Conservation (phyloP, 345 rosid species). For the Moricandia arvensis region DNA sequence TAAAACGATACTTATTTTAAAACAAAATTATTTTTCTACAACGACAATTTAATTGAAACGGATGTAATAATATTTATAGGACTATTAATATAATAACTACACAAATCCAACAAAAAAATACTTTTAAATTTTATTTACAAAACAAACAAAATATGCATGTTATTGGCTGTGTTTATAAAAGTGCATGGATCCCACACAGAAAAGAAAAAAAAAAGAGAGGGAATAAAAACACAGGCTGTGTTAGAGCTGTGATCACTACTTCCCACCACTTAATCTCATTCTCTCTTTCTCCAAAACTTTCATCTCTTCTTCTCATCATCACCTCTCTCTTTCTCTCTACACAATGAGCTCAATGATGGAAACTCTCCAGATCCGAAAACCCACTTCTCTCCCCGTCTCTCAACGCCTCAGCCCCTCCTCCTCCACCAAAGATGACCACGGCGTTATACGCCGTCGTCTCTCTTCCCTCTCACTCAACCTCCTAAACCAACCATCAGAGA, state of each 20-base stretch:
- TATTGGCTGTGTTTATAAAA: conserved; percentile 24
- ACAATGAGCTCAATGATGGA: conserved; percentile 64
- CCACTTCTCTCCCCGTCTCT: conserved; percentile 56
- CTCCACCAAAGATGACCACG: conserved; percentile 25
- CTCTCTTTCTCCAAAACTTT: background rate
- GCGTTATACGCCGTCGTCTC: conserved; percentile 58
- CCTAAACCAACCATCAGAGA: conserved; percentile 37
- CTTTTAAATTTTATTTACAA: background rate
- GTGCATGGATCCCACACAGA: conserved; percentile 35
- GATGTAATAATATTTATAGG: background rate
- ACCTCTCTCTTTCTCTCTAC: background rate
- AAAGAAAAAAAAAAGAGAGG: background rate
- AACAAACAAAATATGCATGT: background rate
- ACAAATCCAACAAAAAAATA: background rate
- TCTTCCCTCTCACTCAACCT: conserved; percentile 71
- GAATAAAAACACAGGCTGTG: conserved; percentile 57
- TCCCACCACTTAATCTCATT: conserved; percentile 29
- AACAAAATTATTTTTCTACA: too few species aligned
- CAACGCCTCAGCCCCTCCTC: conserved; percentile 21
- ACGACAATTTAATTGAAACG: too few species aligned
- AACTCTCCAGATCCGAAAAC: conserved; percentile 51
- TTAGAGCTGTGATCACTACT: conserved; percentile 48
- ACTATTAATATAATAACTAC: background rate
- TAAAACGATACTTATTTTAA: too few species aligned
- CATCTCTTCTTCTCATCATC: conserved; percentile 13